These are phyloP conservation scores for Onygenales sp. DNA, from an alignment of 2,329 filamentous ascomycete species.

Conservation along the genomic window DNA sequence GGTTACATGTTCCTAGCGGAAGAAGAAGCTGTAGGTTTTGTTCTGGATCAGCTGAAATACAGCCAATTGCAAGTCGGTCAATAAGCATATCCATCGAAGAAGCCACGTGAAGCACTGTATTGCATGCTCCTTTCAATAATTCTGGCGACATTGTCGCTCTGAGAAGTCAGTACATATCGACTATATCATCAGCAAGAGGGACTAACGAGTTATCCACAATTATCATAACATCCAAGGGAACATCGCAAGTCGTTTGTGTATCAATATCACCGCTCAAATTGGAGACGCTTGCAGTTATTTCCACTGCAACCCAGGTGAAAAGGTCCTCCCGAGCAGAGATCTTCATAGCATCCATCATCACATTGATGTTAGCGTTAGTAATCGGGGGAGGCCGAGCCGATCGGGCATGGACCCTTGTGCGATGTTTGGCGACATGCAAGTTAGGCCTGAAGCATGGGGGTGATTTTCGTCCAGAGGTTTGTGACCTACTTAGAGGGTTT, in stretches of 20 bases:
- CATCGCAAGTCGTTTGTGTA: conserved; percentile 9
- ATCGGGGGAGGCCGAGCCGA: conserved; percentile 5
- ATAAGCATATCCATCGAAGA: conserved; percentile 15
- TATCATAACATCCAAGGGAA: conserved; percentile 27
- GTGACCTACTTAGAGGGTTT: background rate
- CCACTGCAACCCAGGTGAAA: conserved; percentile 26
- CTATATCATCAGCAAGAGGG: conserved; percentile 4
- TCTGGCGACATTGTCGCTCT: conserved; percentile 10
- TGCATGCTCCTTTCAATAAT: conserved; percentile 14
- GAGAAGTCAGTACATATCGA: conserved; percentile 8
- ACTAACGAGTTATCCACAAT: conserved; percentile 28
- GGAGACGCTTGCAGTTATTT: conserved; percentile 19
- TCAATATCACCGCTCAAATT: conserved; percentile 5
- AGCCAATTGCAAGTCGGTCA: conserved; percentile 20
- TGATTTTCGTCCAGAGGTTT: background rate
- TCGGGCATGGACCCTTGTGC: conserved; percentile 2
- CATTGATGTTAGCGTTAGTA: conserved; percentile 8
- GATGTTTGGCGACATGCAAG: conserved; percentile 6
- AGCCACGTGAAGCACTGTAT: conserved; percentile 16
- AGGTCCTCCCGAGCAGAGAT: conserved; percentile 5
- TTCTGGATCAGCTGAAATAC: conserved; percentile 13
- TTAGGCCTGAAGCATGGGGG: background rate
- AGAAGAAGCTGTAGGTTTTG: conserved; percentile 18
- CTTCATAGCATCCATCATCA: conserved; percentile 8
- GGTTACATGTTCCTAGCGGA: conserved; percentile 16